Base-by-base conservation (phyloP, 2,329 filamentous ascomycete genomes). In the Botryosphaeria dothidea region DNA sequence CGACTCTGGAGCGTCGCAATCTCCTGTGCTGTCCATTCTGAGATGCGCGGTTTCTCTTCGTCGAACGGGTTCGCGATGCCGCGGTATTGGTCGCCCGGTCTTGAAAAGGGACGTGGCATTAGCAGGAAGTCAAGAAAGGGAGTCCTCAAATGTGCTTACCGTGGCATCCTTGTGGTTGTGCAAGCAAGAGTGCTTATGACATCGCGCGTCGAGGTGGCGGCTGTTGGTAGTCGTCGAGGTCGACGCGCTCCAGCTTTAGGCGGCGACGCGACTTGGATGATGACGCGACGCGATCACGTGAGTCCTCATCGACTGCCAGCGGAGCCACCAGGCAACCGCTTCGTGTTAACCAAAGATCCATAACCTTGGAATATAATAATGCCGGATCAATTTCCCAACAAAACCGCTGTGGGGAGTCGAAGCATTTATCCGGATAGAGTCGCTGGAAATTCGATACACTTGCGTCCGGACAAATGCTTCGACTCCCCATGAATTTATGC, bases 1-100 rank as follows among this genome's bases (percentile, higher is more conserved):
- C 92, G 89, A 69, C 88, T 87, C 73, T 97, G 91, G 15, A 99
- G 83, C 0, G 92, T 94, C 23, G 93, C 93, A 66, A 97, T 94
- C 75, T 99, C 90, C 70, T 88, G 84, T n/a, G 93, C 92, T 0
- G 93, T 96, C 81, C 92, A 99, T 74, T 91, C 87, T 61, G 86
- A 89, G 31, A 97, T 85, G 46, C 86, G 87, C 73, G 84, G 85
- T 2, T 81, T 77, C 70, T 94, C 90, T 76, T 92, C 89, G 76
- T 92, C 89, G 77, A 95, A 99, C 7, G 93, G 93, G 74, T 97
- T 98, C 67, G 79, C 77, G 64, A 80, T 76, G 68, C 74, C 63
- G 54, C 68, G 67, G 69, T 78, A 76, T 63, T 78, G 76, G 51
- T 77, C 75, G 72, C 76, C 76, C 62, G 74, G 75, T 57, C 76